Conservation (phyloP, 2,329 filamentous ascomycete species). For the Pseudocercospora ulei region DNA sequence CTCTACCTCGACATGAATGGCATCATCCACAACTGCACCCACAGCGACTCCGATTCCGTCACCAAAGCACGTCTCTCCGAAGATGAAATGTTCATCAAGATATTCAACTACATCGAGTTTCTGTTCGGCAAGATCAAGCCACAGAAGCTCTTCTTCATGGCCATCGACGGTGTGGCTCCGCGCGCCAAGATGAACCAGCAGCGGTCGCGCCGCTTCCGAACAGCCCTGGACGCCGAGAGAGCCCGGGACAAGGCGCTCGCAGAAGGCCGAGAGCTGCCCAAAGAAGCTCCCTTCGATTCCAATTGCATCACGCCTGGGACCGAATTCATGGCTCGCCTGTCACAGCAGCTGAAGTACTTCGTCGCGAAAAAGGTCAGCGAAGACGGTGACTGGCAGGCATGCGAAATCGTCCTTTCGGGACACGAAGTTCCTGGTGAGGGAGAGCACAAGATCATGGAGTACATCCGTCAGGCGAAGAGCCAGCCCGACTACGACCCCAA, state of each 20-base stretch:
- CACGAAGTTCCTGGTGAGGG: constrained; percentile 97
- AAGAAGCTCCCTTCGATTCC: constrained; percentile 93
- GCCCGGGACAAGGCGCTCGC: constrained; percentile 84
- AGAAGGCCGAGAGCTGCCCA: constrained; percentile 85
- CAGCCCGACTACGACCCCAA: constrained; percentile 89
- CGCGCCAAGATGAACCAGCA: constrained; percentile 99
- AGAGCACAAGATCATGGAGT: constrained; percentile 99
- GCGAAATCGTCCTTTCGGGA: constrained; percentile 89
- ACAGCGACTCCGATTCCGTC: constrained; percentile 89
- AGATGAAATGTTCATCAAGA: constrained; percentile 98
- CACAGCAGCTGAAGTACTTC: constrained; percentile 91
- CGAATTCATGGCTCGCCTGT: constrained; percentile 94
- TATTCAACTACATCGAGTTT: constrained; percentile 99
- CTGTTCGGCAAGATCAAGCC: constrained; percentile 98
- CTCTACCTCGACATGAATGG: constrained; percentile 98
- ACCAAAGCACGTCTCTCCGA: constrained; percentile 87
- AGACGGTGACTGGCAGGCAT: constrained; percentile 93
- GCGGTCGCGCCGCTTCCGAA: constrained; percentile 86
- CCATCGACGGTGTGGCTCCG: constrained; percentile 92
- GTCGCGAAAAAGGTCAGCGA: constrained; percentile 98
- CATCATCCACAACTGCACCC: constrained; percentile 98
- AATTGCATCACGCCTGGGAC: constrained; percentile 98
- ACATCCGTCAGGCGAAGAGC: constrained; percentile 93
- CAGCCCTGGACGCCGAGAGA: constrained; percentile 78
- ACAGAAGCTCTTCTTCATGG: constrained; percentile 98